These are phyloP conservation scores for Bipolaris victoriae DNA, from an alignment of 2,329 filamentous ascomycete genomes.

Conservation along the genomic window DNA sequence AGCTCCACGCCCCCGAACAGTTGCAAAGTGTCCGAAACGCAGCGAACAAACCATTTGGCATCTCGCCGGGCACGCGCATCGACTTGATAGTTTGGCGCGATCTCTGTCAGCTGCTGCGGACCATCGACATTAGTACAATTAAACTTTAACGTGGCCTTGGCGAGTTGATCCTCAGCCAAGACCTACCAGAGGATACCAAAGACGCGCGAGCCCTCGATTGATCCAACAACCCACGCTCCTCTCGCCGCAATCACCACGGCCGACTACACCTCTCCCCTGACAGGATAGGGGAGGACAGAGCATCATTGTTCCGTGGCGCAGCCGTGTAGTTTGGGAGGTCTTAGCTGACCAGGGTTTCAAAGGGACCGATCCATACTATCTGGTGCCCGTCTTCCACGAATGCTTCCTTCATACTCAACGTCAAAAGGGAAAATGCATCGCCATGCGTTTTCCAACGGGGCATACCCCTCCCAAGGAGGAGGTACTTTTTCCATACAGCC, in stretches of 20 bases:
- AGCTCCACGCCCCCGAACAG: constrained; percentile 18
- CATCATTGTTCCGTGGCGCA: constrained; percentile 23
- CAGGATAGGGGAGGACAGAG: constrained; percentile 12
- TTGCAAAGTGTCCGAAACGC: constrained; percentile 28
- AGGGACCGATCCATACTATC: constrained; percentile 39
- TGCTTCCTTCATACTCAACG: constrained; percentile 67
- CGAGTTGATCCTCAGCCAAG: constrained; percentile 43
- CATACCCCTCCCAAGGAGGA: constrained; percentile 71
- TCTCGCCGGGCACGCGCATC: constrained; percentile 26
- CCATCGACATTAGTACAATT: constrained; percentile 25
- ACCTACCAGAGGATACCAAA: constrained; percentile 24
- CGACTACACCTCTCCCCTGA: constrained; percentile 18
- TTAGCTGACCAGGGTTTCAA: constrained; percentile 44
- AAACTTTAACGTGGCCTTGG: constrained; percentile 45
- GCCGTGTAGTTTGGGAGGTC: constrained; percentile 42
- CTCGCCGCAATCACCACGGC: constrained; percentile 19
- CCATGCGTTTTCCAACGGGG: constrained; percentile 84
- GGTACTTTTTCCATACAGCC: constrained; percentile 84
- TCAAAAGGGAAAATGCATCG: constrained; percentile 77
- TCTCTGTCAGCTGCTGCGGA: constrained; percentile 32
- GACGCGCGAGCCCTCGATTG: constrained; percentile 29
- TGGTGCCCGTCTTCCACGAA: constrained; percentile 48
- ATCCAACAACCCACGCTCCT: constrained; percentile 8
- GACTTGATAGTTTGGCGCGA: constrained; percentile 32
- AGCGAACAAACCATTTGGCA: constrained; percentile 11